Evolutionary conservation across 208 protist species (phyloP), one percentile per base, ranked within the genome.

Genomic region (Leishmania gerbilli): DNA sequence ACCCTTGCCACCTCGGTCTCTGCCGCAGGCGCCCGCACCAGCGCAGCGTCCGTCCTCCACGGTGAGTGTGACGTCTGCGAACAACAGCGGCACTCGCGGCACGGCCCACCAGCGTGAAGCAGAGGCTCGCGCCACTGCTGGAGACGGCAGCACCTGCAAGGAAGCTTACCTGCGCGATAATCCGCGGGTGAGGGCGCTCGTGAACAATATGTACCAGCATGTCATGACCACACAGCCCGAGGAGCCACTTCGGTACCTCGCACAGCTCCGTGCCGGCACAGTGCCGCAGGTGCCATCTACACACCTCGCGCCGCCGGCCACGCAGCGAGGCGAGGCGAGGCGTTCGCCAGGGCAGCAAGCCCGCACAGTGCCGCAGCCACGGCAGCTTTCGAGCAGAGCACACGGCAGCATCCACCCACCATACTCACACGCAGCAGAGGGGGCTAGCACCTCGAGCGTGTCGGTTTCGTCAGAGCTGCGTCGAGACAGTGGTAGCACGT

Each of bases 141-240:
- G 85, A 74, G 40, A 53, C 62, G 40, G 84, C 47, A 64, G 42
- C 45, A 34, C 11, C n/a, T 31, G 64, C 37, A 37, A 17, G 7
- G 76, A 84, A 0, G 69, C 71, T 8, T 84, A 68, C 51, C 62
- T 84, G 71, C 82, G 77, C 58, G 82, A 79, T n/a, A 85, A 81
- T 55, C 77, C 82, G 51, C 82, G 82, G 42, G 82, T 85, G 53
- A 58, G 76, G n/a, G 74, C 67, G 9, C 83, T 91, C 42, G 89
- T 95, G 34, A 88, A 92, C 55, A 60, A 83, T 45, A 76, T 95
- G 13, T 91, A 90, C 31, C 87, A 85, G 58, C 79, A 77, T n/a
- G 84, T 95, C 31, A 24, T 95, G 19, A 87, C 53, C 47, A 85
- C 84, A 2, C 78, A 82, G 62, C 91, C 91, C 2, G 88, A 88